Conservation (phyloP, 306 rosid genomes). For the Quercus ilex region DNA sequence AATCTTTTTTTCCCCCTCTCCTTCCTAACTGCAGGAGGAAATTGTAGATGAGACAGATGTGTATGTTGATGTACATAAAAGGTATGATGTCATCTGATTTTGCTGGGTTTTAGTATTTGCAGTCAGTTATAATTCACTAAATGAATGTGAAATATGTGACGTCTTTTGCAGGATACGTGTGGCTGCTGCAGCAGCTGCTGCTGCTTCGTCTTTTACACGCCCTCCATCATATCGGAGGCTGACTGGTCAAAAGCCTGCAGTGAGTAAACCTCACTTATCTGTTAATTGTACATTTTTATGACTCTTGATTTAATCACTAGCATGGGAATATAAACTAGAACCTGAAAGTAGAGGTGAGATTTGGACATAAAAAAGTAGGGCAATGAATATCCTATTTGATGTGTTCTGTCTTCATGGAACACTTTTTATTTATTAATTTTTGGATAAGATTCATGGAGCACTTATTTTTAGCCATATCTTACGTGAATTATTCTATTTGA, state of each 20-base stretch:
- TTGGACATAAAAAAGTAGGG: background rate
- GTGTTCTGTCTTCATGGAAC: too few relatives aligned
- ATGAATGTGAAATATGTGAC: conserved; percentile 11
- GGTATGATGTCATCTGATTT: conserved; percentile 30
- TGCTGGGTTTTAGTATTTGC: conserved; percentile 12
- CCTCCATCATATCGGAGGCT: conserved; percentile 44
- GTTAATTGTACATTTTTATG: background rate
- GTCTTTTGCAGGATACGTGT: conserved; percentile 43
- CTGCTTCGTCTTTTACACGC: conserved; percentile 31
- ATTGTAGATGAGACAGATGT: conserved; percentile 53
- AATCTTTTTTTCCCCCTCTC: background rate
- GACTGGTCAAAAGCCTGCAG: conserved; percentile 34
- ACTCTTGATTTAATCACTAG: background rate
- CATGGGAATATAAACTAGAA: background rate
- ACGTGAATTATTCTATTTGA: background rate
- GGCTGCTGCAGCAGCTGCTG: conserved; percentile 42
- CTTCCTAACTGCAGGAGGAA: conserved; percentile 44
- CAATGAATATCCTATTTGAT: too few relatives aligned
- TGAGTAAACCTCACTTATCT: conserved; percentile 30
- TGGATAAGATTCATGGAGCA: background rate
- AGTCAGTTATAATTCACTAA: conserved; percentile 11
- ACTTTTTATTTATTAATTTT: background rate
- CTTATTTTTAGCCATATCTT: background rate
- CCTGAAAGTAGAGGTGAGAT: background rate
- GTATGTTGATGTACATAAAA: conserved; percentile 76